Evolutionary conservation across 495 filamentous ascomycete genomes (phyloP).

Genomic region (Penicillium lagena): DNA sequence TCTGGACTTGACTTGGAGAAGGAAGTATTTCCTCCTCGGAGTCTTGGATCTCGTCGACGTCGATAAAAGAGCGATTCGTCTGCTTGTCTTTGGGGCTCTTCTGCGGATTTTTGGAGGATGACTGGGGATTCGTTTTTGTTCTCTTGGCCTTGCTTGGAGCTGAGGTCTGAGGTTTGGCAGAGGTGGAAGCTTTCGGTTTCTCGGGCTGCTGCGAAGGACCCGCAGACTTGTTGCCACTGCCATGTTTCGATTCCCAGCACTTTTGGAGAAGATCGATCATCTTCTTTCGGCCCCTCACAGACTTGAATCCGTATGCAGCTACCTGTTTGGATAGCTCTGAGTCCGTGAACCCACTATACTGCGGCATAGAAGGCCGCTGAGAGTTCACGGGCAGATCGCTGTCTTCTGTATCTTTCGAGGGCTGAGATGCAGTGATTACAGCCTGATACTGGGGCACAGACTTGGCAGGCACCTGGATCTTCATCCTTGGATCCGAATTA

Average conservation of each 20-base stretch:
- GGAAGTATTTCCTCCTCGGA: constrained; percentile 46
- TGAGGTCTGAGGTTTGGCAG: background rate
- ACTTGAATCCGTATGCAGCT: constrained; percentile 65
- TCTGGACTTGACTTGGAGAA: constrained; percentile 28
- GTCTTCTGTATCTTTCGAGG: background rate
- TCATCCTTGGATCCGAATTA: constrained; percentile 8
- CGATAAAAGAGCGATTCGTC: constrained; percentile 13
- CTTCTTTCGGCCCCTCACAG: constrained; percentile 58
- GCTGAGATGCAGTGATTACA: background rate
- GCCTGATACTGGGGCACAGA: background rate
- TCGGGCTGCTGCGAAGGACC: background rate
- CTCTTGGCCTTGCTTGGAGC: constrained; percentile 3
- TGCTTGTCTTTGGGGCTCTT: background rate
- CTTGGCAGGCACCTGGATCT: background rate
- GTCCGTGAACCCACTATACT: constrained; percentile 59
- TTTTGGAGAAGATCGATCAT: constrained; percentile 68
- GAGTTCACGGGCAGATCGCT: constrained; percentile 1
- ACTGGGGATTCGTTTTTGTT: background rate
- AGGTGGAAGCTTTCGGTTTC: background rate
- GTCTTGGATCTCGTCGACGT: constrained; percentile 58
- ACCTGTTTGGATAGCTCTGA: constrained; percentile 57
- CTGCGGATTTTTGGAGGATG: constrained; percentile 1
- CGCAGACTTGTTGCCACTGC: constrained; percentile 1
- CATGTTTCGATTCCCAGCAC: constrained; percentile 59
- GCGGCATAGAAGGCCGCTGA: constrained; percentile 40